Conservation (phyloP, 306 rosid genomes). For the Coriaria nepalensis region DNA sequence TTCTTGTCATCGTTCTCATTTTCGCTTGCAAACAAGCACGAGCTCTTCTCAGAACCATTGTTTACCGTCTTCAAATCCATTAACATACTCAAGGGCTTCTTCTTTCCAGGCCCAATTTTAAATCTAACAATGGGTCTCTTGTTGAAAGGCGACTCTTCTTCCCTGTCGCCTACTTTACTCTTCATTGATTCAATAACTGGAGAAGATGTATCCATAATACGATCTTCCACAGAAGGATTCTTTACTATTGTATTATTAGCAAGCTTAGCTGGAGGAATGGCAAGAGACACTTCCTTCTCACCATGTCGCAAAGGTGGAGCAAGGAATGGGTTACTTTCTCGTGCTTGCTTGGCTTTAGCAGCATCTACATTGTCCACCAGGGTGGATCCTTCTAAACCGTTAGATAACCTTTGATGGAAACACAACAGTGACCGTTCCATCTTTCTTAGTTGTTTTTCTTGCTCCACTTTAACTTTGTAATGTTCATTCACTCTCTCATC, state of each 20-base stretch:
- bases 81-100: slow-evolving; percentile 40
- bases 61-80: slow-evolving; percentile 26
- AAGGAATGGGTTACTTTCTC: slow-evolving; percentile 59
- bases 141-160: slow-evolving; percentile 26
- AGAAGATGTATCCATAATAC: slow-evolving; percentile 40
- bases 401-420: slow-evolving; percentile 37
- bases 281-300: slow-evolving; percentile 55
- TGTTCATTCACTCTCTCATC: slow-evolving; percentile 29
- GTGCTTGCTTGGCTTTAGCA: slow-evolving; percentile 35
- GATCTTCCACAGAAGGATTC: slow-evolving; percentile 25
- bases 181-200: slow-evolving; percentile 74
- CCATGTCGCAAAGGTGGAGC: slow-evolving; percentile 56
- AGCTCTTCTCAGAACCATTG: slow-evolving; percentile 27
- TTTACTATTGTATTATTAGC: slow-evolving; percentile 19
- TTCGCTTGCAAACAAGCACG: slow-evolving; percentile 40
- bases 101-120: slow-evolving; percentile 51
- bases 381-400: slow-evolving; percentile 34
- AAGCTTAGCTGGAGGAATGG: slow-evolving; percentile 44
- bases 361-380: slow-evolving; percentile 27
- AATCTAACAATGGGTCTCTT: slow-evolving; percentile 51
- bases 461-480: slow-evolving; percentile 23
- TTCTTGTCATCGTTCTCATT: slow-evolving; percentile 63
- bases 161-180: slow-evolving; percentile 20
- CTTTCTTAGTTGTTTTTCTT: slow-evolving; percentile 34
- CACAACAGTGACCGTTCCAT: slow-evolving; percentile 29